Evolutionary conservation across 1,139 yeast species (phyloP).

Genomic region (Hyphopichia fennica): DNA sequence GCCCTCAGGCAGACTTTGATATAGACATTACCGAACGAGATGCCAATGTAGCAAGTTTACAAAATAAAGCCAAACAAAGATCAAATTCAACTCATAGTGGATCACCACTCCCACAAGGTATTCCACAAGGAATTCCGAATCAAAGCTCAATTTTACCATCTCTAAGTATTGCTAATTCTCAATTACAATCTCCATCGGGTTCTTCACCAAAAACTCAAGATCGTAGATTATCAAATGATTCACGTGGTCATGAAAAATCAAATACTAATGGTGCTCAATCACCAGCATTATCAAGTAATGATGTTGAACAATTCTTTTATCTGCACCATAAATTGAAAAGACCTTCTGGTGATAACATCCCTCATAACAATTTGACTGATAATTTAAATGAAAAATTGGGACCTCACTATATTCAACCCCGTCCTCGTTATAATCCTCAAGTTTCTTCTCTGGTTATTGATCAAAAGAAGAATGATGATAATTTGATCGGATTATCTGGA

Average conservation of each 20-base stretch:
- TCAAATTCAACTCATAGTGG: slow-evolving; percentile 1
- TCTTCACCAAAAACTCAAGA: slow-evolving; percentile 13
- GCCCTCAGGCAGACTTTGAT: slow-evolving; percentile 12
- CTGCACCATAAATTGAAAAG: slow-evolving; percentile 14
- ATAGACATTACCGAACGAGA: slow-evolving; percentile 5
- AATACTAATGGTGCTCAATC: slow-evolving; percentile 6
- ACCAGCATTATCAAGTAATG: slow-evolving; percentile 1
- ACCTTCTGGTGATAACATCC: slow-evolving; percentile 8
- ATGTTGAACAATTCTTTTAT: slow-evolving; percentile 33
- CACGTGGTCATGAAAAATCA: background rate
- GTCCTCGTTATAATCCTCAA: slow-evolving; percentile 29
- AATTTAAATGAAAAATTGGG: slow-evolving; percentile 19
- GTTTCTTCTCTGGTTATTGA: slow-evolving; percentile 42
- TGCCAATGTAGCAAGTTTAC: slow-evolving; percentile 4
- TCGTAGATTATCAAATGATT: slow-evolving; percentile 2
- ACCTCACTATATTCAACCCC: slow-evolving; percentile 50
- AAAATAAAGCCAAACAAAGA: background rate
- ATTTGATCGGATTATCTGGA: slow-evolving; percentile 34
- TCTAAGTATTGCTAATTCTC: slow-evolving; percentile 15
- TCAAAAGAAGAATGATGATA: slow-evolving; percentile 28
- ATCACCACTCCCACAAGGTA: slow-evolving; percentile 1
- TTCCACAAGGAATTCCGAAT: slow-evolving; percentile 6
- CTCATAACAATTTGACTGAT: slow-evolving; percentile 13
- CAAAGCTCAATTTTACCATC: slow-evolving; percentile 22
- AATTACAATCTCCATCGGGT: slow-evolving; percentile 17